phyloP scores from a whole-genome alignment of 2,329 filamentous ascomycete genomes.

The Beauveria scarabaeidicola region DNA sequence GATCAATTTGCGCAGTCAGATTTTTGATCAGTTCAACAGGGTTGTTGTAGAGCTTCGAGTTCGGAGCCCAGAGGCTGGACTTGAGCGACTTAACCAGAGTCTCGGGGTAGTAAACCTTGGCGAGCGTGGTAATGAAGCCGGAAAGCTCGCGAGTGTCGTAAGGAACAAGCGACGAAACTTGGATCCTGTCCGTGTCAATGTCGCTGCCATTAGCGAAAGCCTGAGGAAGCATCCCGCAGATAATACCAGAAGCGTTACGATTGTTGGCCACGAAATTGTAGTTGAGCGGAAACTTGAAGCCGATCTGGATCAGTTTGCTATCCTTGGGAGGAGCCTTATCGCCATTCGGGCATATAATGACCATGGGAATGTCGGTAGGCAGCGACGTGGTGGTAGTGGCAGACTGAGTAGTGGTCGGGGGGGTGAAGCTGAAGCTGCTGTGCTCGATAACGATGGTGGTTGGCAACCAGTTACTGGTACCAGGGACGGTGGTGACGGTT shows the following conservation, averaged over 20 bases:
- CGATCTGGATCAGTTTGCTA: conserved; percentile 69
- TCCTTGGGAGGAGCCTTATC: conserved; percentile 48
- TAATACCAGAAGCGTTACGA: conserved; percentile 67
- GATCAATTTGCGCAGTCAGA: conserved; percentile 75
- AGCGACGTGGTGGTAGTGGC: conserved; percentile 43
- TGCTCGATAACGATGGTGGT: conserved; percentile 53
- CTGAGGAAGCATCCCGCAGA: conserved; percentile 69
- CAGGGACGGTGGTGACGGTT: conserved; percentile 34
- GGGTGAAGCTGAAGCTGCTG: conserved; percentile 28
- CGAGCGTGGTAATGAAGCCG: conserved; percentile 78
- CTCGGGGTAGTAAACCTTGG: conserved; percentile 59
- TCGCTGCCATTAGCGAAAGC: conserved; percentile 59
- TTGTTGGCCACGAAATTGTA: conserved; percentile 73
- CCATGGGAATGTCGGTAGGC: conserved; percentile 60
- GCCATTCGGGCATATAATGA: conserved; percentile 62
- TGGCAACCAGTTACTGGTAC: conserved; percentile 42
- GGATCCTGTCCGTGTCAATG: conserved; percentile 46
- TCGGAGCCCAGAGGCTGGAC: conserved; percentile 61
- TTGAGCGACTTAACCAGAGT: conserved; percentile 59
- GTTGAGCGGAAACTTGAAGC: conserved; percentile 72
- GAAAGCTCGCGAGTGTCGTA: conserved; percentile 66
- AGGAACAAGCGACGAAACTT: conserved; percentile 65
- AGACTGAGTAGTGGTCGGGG: conserved; percentile 18
- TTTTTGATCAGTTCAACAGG: conserved; percentile 55
- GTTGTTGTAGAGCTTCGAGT: conserved; percentile 68